phyloP scores from a whole-genome alignment of 2,329 filamentous ascomycete genomes.

The Penicillium occitanis region DNA sequence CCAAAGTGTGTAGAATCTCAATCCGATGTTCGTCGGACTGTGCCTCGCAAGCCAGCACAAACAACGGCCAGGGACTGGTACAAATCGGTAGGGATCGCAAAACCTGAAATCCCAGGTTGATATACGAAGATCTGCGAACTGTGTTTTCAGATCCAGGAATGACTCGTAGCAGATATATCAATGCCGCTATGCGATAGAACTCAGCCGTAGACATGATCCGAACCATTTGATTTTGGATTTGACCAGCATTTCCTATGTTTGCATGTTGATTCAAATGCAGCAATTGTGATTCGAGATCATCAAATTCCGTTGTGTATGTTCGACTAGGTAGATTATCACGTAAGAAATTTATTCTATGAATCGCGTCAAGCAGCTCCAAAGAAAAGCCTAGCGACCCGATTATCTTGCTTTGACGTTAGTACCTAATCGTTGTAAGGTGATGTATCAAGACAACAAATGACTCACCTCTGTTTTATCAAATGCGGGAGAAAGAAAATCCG shows the following conservation, averaged over 20 bases:
- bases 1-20: constrained; percentile 4
- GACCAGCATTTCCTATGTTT: not conserved
- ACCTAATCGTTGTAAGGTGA: not conserved
- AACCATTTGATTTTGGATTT: not conserved
- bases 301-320: not conserved
- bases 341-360: constrained; percentile 12
- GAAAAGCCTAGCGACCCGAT: constrained; percentile 14
- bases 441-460: not conserved
- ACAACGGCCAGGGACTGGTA: constrained; percentile 18
- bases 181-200: constrained; percentile 1
- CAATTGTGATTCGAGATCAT: constrained; percentile 1
- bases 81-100: constrained; percentile 8
- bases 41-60: constrained; percentile 15
- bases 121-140: constrained; percentile 2
- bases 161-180: constrained; percentile 8
- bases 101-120: constrained; percentile 6
- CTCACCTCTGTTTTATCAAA: constrained; percentile 6
- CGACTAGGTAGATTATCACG: not conserved
- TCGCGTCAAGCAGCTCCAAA: constrained; percentile 5
- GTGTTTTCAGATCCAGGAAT: not conserved
- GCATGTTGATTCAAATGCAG: not conserved
- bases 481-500: not conserved
- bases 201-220: not conserved
- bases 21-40: constrained; percentile 12
- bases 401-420: not conserved